A percentile compares a stretch with the other conserved stretches of the same genome.
Evolutionary conservation across 345 rosid species (phyloP).

Genomic region (Nephelium lappaceum): DNA sequence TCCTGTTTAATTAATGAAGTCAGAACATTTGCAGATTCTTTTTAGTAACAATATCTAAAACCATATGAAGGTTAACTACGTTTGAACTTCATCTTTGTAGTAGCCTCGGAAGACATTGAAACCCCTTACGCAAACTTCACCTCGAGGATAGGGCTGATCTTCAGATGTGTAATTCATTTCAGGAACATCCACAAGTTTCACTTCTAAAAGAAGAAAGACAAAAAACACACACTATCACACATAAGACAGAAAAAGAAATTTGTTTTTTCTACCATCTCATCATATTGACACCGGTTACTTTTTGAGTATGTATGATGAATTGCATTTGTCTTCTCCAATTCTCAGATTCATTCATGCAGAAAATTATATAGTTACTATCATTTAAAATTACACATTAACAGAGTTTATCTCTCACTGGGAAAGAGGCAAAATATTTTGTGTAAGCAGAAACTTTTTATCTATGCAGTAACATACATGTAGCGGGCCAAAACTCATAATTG

Average conservation of each 20-base stretch:
- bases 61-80: conserved; percentile 42
- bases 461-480: neutral
- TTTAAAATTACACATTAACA: neutral
- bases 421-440: no score
- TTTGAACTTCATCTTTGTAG: conserved; percentile 78
- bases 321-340: neutral
- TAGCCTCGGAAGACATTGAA: conserved; percentile 84
- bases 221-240: neutral
- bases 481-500: neutral
- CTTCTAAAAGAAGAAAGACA: conserved; percentile 50
- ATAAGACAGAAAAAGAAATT: neutral
- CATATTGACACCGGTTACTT: neutral
- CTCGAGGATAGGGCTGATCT: conserved; percentile 90
- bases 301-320: neutral
- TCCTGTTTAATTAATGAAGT: conserved; percentile 52
- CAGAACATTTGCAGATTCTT: conserved; percentile 17
- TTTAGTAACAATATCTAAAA: conserved; percentile 14
- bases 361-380: neutral
- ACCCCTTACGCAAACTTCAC: conserved; percentile 93
- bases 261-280: neutral
- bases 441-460: neutral
- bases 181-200: conserved; percentile 88
- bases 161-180: conserved; percentile 94
- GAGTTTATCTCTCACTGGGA: neutral
- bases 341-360: neutral